These are phyloP conservation scores for Hyaloscypha bicolor DNA, from an alignment of 495 filamentous ascomycete genomes.

Conservation along the genomic window DNA sequence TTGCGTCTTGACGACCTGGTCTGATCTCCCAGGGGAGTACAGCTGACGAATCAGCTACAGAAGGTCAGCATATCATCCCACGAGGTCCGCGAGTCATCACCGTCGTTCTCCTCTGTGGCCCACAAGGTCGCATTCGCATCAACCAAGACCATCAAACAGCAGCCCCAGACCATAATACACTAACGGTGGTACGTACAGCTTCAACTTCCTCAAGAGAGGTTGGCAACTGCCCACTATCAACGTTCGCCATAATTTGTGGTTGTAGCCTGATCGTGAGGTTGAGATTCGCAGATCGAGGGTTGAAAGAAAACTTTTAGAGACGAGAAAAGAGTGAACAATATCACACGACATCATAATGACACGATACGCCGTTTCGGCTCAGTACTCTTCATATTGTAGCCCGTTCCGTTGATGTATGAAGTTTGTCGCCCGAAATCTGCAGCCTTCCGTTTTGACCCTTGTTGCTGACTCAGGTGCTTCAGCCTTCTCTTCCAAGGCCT, in stretches of 20 bases:
- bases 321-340: not conserved
- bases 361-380: not conserved
- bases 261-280: not conserved
- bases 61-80: constrained; percentile 2
- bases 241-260: constrained; percentile 25
- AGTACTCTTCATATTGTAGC: not conserved
- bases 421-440: constrained; percentile 2
- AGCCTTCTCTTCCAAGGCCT: constrained; percentile 1
- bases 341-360: not conserved
- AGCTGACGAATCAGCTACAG: constrained; percentile 63
- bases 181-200: constrained; percentile 33
- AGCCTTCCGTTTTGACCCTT: not conserved
- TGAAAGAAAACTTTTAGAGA: not conserved
- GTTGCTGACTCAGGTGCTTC: not conserved
- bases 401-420: not conserved
- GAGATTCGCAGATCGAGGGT: not conserved
- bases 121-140: not conserved
- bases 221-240: constrained; percentile 30
- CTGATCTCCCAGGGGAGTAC: constrained; percentile 67
- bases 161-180: not conserved
- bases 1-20: constrained; percentile 68
- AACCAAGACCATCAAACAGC: not conserved
- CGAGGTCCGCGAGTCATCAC: not conserved
- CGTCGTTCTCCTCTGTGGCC: not conserved
- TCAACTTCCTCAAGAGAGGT: constrained; percentile 45